Conservation (phyloP, 306 rosid species). For the Crotalaria pallida region DNA sequence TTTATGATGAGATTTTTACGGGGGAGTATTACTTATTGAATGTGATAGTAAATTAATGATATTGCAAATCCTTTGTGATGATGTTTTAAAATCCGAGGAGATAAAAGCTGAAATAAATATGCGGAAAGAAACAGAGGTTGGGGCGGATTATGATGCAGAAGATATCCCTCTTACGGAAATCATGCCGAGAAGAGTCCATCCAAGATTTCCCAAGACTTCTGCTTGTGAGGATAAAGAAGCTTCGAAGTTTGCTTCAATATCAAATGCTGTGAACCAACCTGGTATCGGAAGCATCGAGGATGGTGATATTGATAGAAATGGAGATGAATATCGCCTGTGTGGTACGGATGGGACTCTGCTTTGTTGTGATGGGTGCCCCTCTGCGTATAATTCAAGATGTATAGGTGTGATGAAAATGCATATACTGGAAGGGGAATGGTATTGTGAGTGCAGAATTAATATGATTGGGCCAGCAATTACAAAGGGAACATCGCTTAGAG, state of each 20-base stretch:
- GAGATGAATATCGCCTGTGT: conserved; percentile 94
- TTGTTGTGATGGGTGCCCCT: conserved; percentile 99
- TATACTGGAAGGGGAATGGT: conserved; percentile 95
- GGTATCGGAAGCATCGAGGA: conserved; percentile 33
- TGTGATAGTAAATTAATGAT: conserved; percentile 61
- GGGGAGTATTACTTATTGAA: conserved; percentile 70
- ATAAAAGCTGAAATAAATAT: conserved; percentile 65
- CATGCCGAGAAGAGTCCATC: conserved; percentile 67
- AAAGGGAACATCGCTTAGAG: conserved; percentile 68
- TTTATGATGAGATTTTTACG: conserved; percentile 52
- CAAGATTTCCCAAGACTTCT: conserved; percentile 62
- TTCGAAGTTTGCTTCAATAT: conserved; percentile 34
- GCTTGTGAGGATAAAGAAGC: conserved; percentile 59
- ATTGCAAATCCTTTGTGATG: conserved; percentile 81
- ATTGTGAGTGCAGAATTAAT: conserved; percentile 83
- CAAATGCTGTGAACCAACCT: conserved; percentile 32
- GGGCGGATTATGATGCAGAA: conserved; percentile 64
- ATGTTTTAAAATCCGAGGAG: conserved; percentile 64
- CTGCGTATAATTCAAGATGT: conserved; percentile 94
- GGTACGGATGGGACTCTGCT: conserved; percentile 95
- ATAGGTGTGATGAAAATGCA: conserved; percentile 78
- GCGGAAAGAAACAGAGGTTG: conserved; percentile 79
- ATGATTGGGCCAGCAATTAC: conserved; percentile 58
- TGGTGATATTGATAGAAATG: conserved; percentile 64
- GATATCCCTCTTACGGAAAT: conserved; percentile 44